Conservation (phyloP, 805 yeast species). For the Priceomyces haplophilus region DNA sequence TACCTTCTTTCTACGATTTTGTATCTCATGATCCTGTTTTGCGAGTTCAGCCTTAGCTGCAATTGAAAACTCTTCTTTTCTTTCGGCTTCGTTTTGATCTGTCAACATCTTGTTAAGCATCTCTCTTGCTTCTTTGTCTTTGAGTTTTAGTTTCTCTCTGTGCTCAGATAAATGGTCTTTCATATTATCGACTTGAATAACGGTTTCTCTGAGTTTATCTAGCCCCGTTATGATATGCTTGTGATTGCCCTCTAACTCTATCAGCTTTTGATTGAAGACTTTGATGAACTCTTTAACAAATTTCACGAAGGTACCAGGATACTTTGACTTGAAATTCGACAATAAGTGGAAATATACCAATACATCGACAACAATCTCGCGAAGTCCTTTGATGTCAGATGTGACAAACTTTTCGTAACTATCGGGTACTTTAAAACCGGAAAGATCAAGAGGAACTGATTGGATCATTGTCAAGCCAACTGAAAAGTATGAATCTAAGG, state of each 20-base stretch:
- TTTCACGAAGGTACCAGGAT: slow-evolving; percentile 58
- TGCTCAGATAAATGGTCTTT: slow-evolving; percentile 54
- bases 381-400: slow-evolving; percentile 19
- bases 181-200: slow-evolving; percentile 63
- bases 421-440: slow-evolving; percentile 37
- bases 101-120: slow-evolving; percentile 73
- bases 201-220: slow-evolving; percentile 73
- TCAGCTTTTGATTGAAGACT: slow-evolving; percentile 42
- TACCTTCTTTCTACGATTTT: slow-evolving; percentile 51
- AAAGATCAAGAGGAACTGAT: slow-evolving; percentile 51
- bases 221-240: slow-evolving; percentile 72
- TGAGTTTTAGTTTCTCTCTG: slow-evolving; percentile 44
- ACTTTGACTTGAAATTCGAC: slow-evolving; percentile 13
- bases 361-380: slow-evolving; percentile 47
- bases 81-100: slow-evolving; percentile 90
- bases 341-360: slow-evolving; percentile 46
- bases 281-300: slow-evolving; percentile 45
- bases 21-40: slow-evolving; percentile 61
- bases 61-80: slow-evolving; percentile 81
- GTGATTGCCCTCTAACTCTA: slow-evolving; percentile 59
- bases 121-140: slow-evolving; percentile 64
- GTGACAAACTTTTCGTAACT: slow-evolving; percentile 10
- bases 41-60: slow-evolving; percentile 69
- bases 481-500: slow-evolving; percentile 43
- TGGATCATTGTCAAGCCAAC: slow-evolving; percentile 46